A percentile compares a stretch with the other conserved stretches of the same genome.
Evolutionary conservation across 257 asterid species (phyloP).

Genomic region (Cynanchum wilfordii): DNA sequence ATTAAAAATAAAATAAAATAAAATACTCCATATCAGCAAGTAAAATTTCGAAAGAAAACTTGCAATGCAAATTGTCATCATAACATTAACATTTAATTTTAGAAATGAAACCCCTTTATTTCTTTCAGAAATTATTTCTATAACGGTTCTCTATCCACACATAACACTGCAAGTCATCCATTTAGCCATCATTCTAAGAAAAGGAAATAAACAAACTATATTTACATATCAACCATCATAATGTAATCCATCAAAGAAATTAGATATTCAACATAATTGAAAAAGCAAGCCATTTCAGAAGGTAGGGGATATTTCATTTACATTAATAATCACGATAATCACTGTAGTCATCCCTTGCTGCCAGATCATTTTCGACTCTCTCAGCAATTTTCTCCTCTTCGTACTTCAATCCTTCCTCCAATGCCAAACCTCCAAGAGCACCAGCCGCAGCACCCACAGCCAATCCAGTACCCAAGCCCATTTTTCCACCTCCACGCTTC

Average conservation of each 20-base stretch:
- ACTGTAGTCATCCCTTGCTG: conserved; percentile 50
- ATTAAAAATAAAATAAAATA: no score
- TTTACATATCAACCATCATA: conserved; percentile 22
- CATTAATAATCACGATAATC: conserved; percentile 53
- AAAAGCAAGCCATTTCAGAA: conserved; percentile 2
- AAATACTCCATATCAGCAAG: background rate
- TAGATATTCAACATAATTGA: conserved; percentile 8
- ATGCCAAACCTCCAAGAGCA: conserved; percentile 59
- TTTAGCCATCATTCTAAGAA: conserved; percentile 11
- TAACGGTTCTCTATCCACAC: background rate
- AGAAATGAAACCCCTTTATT: conserved; percentile 7
- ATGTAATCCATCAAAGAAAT: conserved; percentile 15
- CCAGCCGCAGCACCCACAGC: conserved; percentile 68
- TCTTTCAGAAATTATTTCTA: background rate
- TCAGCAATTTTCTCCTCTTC: conserved; percentile 60
- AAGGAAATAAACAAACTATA: conserved; percentile 20
- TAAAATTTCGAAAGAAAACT: background rate
- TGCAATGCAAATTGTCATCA: background rate
- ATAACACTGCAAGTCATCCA: background rate
- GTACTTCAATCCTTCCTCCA: conserved; percentile 59
- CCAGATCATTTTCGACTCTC: conserved; percentile 40
- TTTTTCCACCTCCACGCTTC: conserved; percentile 46
- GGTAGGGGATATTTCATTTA: conserved; percentile 8
- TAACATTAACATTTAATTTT: background rate
- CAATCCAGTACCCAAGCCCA: conserved; percentile 56